Percentiles rank a stretch among this genome's conserved stretches.
Conservation (phyloP, 768 basidiomycete genomes). For the Pluteus cervinus region DNA sequence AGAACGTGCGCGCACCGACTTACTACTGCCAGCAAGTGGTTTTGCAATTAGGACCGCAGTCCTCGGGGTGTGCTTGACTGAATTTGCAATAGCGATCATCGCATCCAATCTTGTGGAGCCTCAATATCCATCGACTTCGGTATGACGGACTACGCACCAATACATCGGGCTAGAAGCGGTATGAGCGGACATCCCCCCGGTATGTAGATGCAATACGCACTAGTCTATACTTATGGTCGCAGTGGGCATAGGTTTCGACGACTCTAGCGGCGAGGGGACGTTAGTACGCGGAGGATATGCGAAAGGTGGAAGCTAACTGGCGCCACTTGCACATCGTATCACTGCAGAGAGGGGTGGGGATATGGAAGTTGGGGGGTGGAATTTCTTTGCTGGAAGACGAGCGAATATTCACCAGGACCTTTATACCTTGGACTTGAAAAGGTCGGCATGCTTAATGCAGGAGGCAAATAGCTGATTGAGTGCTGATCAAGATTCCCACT, state of each 20-base stretch:
- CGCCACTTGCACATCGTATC: slow-evolving; percentile 79
- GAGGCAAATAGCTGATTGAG: no score
- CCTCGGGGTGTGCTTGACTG: slow-evolving; percentile 53
- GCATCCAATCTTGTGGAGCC: slow-evolving; percentile 61
- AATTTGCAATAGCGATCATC: slow-evolving; percentile 65
- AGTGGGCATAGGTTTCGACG: slow-evolving; percentile 52
- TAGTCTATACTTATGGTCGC: slow-evolving; percentile 47
- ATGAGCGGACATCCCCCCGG: no score
- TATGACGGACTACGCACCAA: no score
- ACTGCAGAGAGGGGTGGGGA: slow-evolving; percentile 12
- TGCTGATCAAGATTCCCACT: no score
- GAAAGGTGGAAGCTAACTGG: slow-evolving; percentile 43
- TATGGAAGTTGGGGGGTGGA: slow-evolving; percentile 15
- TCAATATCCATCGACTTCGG: no score
- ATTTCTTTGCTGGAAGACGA: slow-evolving; percentile 10
- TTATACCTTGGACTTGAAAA: no score
- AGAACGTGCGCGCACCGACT: slow-evolving; percentile 19
- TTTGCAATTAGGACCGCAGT: slow-evolving; percentile 55
- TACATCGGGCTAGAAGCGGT: no score
- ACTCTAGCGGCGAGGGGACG: slow-evolving; percentile 37
- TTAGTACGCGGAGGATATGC: slow-evolving; percentile 5
- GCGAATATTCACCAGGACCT: no score
- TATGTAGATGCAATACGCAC: no score
- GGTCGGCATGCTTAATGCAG: no score
- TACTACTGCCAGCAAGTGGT: slow-evolving; percentile 77